Percentiles rank a stretch among this genome's conserved stretches.
Evolutionary conservation across 257 asterid genomes (phyloP).

Genomic region (Lycium ferocissimum): DNA sequence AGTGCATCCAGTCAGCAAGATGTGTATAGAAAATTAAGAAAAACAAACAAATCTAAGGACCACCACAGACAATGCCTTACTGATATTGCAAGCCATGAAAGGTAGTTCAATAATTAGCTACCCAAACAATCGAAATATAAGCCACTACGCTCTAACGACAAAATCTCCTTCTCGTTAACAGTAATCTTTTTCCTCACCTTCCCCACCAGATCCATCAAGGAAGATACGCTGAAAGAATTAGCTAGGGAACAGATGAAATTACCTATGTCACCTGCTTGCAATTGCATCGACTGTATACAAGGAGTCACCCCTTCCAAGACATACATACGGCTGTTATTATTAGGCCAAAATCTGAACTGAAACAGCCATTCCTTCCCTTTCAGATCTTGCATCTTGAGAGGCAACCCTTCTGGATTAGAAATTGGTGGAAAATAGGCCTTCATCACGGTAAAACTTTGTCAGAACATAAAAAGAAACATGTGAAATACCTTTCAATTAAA

Average conservation of each 20-base stretch:
- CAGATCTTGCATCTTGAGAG: conserved; percentile 75
- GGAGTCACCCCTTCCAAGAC: conserved; percentile 98
- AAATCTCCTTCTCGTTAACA: neutral
- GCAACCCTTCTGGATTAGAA: conserved; percentile 86
- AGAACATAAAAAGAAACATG: conserved; percentile 31
- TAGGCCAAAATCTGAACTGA: conserved; percentile 98
- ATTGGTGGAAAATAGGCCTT: conserved; percentile 95
- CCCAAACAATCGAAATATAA: neutral
- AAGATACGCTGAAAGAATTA: neutral
- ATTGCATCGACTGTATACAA: conserved; percentile 89
- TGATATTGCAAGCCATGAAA: conserved; percentile 40
- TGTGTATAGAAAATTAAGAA: neutral
- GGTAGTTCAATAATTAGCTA: conserved; percentile 30
- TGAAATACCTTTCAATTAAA: conserved; percentile 25
- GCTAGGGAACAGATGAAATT: conserved; percentile 42
- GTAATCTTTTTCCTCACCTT: conserved; percentile 13
- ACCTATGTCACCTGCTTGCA: conserved; percentile 99
- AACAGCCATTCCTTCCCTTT: conserved; percentile 93
- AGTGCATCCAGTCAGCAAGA: neutral
- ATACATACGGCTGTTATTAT: conserved; percentile 98
- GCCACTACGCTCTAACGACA: conserved; percentile 10
- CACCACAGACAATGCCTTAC: neutral
- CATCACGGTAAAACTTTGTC: conserved; percentile 35
- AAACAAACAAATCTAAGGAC: neutral
- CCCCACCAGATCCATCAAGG: conserved; percentile 31